Evolutionary conservation across 371 early-diverging fungal species (phyloP).

Genomic region (Parasitella parasitica): DNA sequence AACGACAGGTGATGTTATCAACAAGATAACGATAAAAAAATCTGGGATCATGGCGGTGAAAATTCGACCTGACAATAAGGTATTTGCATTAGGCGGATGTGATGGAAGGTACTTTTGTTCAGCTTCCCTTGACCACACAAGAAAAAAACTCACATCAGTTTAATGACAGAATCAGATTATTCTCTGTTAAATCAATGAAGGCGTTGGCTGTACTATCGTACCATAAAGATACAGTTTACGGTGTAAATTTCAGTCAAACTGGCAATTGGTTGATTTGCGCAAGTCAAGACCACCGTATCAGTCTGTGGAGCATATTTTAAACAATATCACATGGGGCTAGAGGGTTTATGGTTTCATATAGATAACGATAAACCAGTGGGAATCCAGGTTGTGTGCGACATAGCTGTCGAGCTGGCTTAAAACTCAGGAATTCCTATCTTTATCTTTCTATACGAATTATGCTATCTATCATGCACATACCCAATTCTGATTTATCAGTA

Average conservation of each 20-base stretch:
- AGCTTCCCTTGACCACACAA: not conserved
- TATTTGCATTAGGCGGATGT: slow-evolving; percentile 56
- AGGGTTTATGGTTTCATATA: not conserved
- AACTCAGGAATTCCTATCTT: slow-evolving; percentile 3
- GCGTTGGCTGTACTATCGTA: slow-evolving; percentile 50
- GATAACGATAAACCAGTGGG: not conserved
- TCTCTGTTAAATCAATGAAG: slow-evolving; percentile 45
- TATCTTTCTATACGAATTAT: not conserved
- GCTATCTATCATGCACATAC: not conserved
- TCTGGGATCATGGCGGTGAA: slow-evolving; percentile 38
- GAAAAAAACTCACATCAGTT: not conserved
- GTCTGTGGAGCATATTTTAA: slow-evolving; percentile 53
- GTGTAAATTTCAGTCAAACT: slow-evolving; percentile 32
- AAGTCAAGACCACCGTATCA: slow-evolving; percentile 50
- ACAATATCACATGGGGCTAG: slow-evolving; percentile 1
- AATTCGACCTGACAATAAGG: slow-evolving; percentile 49
- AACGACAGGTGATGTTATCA: slow-evolving; percentile 22
- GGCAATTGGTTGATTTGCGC: slow-evolving; percentile 40
- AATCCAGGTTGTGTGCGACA: not conserved
- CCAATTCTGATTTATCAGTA: not conserved
- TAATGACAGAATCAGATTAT: slow-evolving; percentile 43
- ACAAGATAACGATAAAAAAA: slow-evolving; percentile 38
- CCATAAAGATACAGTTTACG: slow-evolving; percentile 48
- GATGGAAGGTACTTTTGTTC: slow-evolving; percentile 41
- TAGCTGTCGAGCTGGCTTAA: not conserved